Evolutionary conservation across 148 eudicot genomes (phyloP).

Genomic region (Polygonum maritimum): DNA sequence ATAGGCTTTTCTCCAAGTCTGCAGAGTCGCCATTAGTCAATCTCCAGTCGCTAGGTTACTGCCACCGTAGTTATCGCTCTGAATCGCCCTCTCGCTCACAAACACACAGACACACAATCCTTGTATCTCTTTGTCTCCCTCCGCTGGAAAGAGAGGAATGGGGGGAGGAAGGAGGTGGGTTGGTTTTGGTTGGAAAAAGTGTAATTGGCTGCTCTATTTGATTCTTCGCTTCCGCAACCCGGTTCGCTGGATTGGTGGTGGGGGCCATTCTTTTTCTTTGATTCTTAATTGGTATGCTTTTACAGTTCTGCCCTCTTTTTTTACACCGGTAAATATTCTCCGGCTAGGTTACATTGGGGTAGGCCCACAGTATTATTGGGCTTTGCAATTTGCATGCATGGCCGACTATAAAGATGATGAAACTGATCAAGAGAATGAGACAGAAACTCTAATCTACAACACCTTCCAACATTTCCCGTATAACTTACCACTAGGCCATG

Average conservation of each 20-base stretch:
- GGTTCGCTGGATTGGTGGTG: not conserved
- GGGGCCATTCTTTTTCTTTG: not conserved
- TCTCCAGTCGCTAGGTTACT: constrained; percentile 2
- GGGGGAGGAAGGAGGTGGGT: not conserved
- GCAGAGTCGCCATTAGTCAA: constrained; percentile 59
- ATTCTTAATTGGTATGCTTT: not conserved
- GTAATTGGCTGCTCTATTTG: not conserved
- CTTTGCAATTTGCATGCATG: no score
- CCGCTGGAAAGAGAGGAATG: not conserved
- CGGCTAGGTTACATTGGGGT: no score
- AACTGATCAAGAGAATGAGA: no score
- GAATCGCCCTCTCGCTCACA: not conserved
- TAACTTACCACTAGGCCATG: no score
- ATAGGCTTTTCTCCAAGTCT: constrained; percentile 75
- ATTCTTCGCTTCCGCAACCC: constrained; percentile 2
- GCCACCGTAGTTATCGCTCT: constrained; percentile 28
- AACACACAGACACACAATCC: no score
- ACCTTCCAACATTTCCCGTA: no score
- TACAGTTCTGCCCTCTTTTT: not conserved
- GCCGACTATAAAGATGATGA: no score
- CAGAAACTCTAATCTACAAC: no score
- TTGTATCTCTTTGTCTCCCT: not conserved
- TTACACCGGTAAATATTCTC: not conserved
- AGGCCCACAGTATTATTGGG: no score
- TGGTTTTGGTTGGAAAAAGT: not conserved